These are phyloP conservation scores for Aspergillus fijiensis DNA, from an alignment of 2,329 filamentous ascomycete species.

Conservation along the genomic window DNA sequence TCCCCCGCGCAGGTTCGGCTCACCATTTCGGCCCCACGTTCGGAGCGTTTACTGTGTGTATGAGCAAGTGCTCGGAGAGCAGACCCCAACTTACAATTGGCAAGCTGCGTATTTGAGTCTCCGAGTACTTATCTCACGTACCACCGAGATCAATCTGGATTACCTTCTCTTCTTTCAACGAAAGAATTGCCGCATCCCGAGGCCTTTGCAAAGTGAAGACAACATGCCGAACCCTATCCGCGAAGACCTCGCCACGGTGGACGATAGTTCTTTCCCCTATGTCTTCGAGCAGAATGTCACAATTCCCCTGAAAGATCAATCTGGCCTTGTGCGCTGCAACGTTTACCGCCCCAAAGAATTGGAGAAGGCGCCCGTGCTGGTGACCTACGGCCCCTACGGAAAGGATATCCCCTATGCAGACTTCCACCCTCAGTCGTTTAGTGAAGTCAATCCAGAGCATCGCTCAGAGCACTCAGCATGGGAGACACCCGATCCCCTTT, in stretches of 20 bases:
- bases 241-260: conserved; percentile 33
- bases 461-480: conserved; percentile 56
- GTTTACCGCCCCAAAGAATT: conserved; percentile 50
- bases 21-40: conserved; percentile 31
- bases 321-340: conserved; percentile 50
- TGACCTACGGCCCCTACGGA: conserved; percentile 72
- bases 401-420: conserved; percentile 66
- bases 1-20: conserved; percentile 2
- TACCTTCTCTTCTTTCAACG: not conserved
- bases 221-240: conserved; percentile 31
- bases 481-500: conserved; percentile 60
- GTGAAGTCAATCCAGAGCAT: conserved; percentile 56
- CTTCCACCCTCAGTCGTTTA: conserved; percentile 54
- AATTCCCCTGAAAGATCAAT: conserved; percentile 42
- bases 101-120: not conserved
- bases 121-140: conserved; percentile 10
- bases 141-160: not conserved
- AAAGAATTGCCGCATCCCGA: not conserved
- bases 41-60: conserved; percentile 1
- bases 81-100: not conserved
- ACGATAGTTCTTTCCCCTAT: conserved; percentile 43
- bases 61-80: not conserved
- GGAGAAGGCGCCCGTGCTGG: conserved; percentile 56
- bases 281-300: conserved; percentile 53
- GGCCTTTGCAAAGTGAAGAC: not conserved